phyloP scores from a whole-genome alignment of 2,329 filamentous ascomycete genomes.

The Trichoderma afroharzianum region DNA sequence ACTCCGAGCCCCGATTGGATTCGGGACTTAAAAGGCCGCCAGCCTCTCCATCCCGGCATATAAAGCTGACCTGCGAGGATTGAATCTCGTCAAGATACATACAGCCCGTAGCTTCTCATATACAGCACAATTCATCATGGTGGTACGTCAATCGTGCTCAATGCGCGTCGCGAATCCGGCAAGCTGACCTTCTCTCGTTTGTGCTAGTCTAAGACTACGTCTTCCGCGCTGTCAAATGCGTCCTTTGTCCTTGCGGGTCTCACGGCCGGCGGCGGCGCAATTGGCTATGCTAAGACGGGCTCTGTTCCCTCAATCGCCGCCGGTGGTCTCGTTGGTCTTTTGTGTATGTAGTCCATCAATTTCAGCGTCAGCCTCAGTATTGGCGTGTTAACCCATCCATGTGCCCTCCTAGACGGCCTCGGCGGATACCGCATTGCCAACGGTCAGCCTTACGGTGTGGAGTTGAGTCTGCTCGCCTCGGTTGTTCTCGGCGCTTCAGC shows the following conservation, averaged over 20 bases:
- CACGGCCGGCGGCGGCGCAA: slow-evolving; percentile 81
- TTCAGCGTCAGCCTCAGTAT: not conserved
- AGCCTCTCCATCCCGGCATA: not conserved
- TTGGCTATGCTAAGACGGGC: slow-evolving; percentile 79
- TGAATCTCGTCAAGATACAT: not conserved
- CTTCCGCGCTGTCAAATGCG: slow-evolving; percentile 41
- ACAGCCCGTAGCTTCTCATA: not conserved
- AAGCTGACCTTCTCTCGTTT: not conserved
- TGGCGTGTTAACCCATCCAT: not conserved
- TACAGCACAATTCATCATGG: not conserved
- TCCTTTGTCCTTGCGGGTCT: slow-evolving; percentile 77
- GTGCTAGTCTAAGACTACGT: not conserved
- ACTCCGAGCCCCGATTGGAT: slow-evolving; percentile 19
- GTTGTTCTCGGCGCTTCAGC: slow-evolving; percentile 78
- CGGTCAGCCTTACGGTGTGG: slow-evolving; percentile 74
- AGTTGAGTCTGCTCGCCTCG: slow-evolving; percentile 84
- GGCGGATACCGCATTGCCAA: slow-evolving; percentile 78
- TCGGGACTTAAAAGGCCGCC: slow-evolving; percentile 8
- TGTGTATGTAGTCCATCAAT: slow-evolving; percentile 45
- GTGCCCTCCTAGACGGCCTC: slow-evolving; percentile 57
- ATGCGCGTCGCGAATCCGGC: not conserved
- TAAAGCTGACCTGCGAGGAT: not conserved
- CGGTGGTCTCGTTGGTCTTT: slow-evolving; percentile 72
- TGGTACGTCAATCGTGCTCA: not conserved
- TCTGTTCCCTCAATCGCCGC: slow-evolving; percentile 85